phyloP scores from a whole-genome alignment of 768 basidiomycete species.

The Phlegmacium glaucopus region DNA sequence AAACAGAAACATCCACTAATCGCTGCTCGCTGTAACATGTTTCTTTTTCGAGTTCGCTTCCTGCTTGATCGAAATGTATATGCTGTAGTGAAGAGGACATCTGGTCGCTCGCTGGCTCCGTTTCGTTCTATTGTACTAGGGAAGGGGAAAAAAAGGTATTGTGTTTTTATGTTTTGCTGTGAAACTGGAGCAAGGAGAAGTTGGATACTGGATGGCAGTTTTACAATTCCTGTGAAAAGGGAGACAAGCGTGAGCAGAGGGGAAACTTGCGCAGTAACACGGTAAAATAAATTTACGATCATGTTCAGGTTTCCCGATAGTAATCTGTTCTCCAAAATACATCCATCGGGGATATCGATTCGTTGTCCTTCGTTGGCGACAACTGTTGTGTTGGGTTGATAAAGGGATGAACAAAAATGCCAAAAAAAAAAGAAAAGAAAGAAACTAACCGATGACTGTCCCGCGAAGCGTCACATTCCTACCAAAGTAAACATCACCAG shows the following conservation, averaged over 20 bases:
- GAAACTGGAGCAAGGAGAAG: too few relatives aligned
- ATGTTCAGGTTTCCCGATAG: conserved; percentile 85
- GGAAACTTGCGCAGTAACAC: not conserved
- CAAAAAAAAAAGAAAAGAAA: too few relatives aligned
- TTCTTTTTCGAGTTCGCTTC: too few relatives aligned
- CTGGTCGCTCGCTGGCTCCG: too few relatives aligned
- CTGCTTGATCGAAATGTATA: too few relatives aligned
- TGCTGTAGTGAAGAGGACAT: too few relatives aligned
- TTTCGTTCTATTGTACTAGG: too few relatives aligned
- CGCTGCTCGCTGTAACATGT: too few relatives aligned
- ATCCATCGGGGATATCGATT: conserved; percentile 83
- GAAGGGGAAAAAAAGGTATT: too few relatives aligned
- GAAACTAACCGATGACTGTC: conserved; percentile 69
- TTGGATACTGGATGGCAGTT: too few relatives aligned
- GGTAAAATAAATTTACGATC: conserved; percentile 45
- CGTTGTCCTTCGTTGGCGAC: conserved; percentile 80
- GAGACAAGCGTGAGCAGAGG: not conserved
- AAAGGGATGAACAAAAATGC: not conserved
- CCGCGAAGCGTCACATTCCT: conserved; percentile 83
- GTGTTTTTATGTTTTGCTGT: too few relatives aligned
- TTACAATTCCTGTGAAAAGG: conserved; percentile 27
- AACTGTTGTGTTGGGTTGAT: conserved; percentile 29
- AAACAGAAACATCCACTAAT: too few relatives aligned
- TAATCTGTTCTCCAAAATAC: conserved; percentile 73
- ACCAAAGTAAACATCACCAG: conserved; percentile 89